Evolutionary conservation across 2,329 filamentous ascomycete species (phyloP).

Genomic region (Aspergillus sp.): DNA sequence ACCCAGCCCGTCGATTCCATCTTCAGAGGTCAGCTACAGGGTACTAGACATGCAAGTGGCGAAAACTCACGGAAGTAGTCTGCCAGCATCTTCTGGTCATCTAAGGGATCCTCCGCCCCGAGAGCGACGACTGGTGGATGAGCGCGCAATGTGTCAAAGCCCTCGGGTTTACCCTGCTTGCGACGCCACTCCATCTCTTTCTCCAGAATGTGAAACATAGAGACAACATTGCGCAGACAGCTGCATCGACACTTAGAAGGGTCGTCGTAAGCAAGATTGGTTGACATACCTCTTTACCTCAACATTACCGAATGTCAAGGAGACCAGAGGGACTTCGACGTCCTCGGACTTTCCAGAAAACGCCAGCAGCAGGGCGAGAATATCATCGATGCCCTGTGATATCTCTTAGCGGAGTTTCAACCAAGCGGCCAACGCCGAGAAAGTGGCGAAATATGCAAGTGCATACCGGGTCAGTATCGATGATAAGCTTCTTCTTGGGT

Average conservation of each 20-base stretch:
- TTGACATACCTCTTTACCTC: slow-evolving; percentile 69
- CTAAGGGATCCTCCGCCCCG: slow-evolving; percentile 80
- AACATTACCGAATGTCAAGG: slow-evolving; percentile 92
- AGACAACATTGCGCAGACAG: slow-evolving; percentile 84
- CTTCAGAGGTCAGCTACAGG: slow-evolving; percentile 41
- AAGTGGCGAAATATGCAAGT: background rate
- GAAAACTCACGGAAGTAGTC: slow-evolving; percentile 78
- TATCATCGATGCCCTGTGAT: slow-evolving; percentile 75
- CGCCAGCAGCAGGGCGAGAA: slow-evolving; percentile 83
- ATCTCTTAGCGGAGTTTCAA: slow-evolving; percentile 1
- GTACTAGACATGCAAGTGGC: slow-evolving; percentile 33
- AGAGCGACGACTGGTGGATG: slow-evolving; percentile 82
- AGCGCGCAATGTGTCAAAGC: slow-evolving; percentile 70
- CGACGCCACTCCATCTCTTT: slow-evolving; percentile 84
- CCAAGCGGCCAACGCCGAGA: background rate
- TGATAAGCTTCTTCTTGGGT: slow-evolving; percentile 70
- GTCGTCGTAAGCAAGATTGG: background rate
- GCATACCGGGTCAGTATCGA: slow-evolving; percentile 88
- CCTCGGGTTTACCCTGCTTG: slow-evolving; percentile 63
- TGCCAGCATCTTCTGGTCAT: slow-evolving; percentile 75
- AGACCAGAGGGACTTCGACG: slow-evolving; percentile 80
- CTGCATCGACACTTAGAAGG: slow-evolving; percentile 41
- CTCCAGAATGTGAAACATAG: slow-evolving; percentile 87
- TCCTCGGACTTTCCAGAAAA: slow-evolving; percentile 80
- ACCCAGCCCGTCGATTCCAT: slow-evolving; percentile 74